Conservation (phyloP, 208 protist species). For the Phytomonas francai region DNA sequence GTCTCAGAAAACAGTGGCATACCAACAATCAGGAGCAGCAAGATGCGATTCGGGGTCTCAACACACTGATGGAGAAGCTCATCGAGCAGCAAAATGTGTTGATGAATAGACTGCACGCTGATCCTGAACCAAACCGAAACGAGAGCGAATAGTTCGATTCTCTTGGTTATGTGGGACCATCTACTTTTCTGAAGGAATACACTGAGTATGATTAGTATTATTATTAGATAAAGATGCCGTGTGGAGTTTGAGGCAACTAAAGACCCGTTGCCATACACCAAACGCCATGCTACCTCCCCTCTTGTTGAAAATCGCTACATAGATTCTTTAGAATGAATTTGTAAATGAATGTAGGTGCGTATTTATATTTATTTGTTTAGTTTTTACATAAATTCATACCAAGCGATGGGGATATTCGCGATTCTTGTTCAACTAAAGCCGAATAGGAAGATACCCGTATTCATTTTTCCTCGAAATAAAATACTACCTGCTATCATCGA, state of each 20-base stretch:
- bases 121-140: neutral
- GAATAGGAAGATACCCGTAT: neutral
- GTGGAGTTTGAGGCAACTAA: neutral
- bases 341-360: slow-evolving; percentile 1
- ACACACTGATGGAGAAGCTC: slow-evolving; percentile 29
- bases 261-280: neutral
- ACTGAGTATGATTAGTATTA: neutral
- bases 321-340: slow-evolving; percentile 8
- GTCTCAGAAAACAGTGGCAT: neutral
- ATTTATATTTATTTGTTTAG: slow-evolving; percentile 16
- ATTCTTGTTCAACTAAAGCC: slow-evolving; percentile 5
- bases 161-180: neutral
- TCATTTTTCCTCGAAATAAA: neutral
- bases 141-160: neutral
- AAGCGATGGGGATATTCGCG: slow-evolving; percentile 4
- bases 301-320: neutral
- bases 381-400: slow-evolving; percentile 10
- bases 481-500: neutral
- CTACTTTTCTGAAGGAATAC: neutral
- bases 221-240: neutral
- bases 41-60: slow-evolving; percentile 5
- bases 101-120: neutral
- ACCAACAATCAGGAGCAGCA: slow-evolving; percentile 21
- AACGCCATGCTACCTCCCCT: neutral
- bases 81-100: slow-evolving; percentile 25